Conservation (phyloP, 2,329 filamentous ascomycete species). For the Mycosphaerella sp. region DNA sequence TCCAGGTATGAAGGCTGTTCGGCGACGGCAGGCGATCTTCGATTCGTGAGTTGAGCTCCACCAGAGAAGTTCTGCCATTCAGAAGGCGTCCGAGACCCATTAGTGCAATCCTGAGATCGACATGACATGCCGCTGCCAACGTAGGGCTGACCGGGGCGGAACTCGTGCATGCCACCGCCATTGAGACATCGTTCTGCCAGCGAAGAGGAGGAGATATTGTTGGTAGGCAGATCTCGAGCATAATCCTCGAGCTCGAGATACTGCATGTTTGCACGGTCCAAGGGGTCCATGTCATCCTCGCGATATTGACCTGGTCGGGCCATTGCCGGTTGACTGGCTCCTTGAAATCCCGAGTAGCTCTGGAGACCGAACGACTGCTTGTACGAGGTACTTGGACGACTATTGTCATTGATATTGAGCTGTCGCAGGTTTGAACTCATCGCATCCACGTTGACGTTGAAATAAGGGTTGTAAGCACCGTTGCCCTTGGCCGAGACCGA, state of each 20-base stretch:
- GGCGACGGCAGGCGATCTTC: conserved; percentile 22
- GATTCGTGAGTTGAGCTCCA: conserved; percentile 9
- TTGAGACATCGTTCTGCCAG: conserved; percentile 19
- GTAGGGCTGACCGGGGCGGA: conserved; percentile 26
- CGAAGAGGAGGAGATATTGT: conserved; percentile 9
- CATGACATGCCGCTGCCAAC: conserved; percentile 37
- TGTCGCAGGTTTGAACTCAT: conserved; percentile 33
- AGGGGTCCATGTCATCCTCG: conserved; percentile 19
- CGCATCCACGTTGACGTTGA: conserved; percentile 37
- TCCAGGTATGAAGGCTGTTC: conserved; percentile 37
- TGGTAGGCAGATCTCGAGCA: conserved; percentile 26
- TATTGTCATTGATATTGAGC: conserved; percentile 15
- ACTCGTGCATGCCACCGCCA: conserved; percentile 15
- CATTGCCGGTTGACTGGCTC: neutral
- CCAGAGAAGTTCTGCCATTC: conserved; percentile 35
- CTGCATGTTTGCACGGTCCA: conserved; percentile 23
- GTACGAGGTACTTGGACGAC: conserved; percentile 17
- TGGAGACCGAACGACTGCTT: conserved; percentile 12
- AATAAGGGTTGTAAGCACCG: conserved; percentile 35
- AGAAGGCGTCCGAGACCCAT: conserved; percentile 42
- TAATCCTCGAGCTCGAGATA: conserved; percentile 34
- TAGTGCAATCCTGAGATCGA: conserved; percentile 38
- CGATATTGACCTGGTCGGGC: conserved; percentile 1
- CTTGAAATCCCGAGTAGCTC: neutral
- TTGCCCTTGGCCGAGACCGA: conserved; percentile 47